These are phyloP conservation scores for Apiospora saccharicola DNA, from an alignment of 2,329 filamentous ascomycete species.

Conservation along the genomic window DNA sequence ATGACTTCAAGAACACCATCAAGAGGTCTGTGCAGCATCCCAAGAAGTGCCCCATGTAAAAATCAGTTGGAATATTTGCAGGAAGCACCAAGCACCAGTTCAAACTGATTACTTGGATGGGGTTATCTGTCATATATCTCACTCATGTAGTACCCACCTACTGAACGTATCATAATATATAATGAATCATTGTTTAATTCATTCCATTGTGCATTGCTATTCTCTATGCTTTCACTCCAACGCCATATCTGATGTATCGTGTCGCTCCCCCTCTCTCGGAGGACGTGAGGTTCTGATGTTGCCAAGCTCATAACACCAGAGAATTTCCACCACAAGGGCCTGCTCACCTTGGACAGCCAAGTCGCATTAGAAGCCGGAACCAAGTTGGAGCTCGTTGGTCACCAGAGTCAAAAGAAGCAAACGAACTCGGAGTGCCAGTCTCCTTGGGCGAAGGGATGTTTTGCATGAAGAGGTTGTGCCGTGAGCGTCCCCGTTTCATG, in stretches of 20 bases:
- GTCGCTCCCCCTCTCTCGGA: too few species aligned
- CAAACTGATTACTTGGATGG: background rate
- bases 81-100: too few species aligned
- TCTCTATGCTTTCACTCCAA: background rate
- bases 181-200: background rate
- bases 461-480: background rate
- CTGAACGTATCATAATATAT: background rate
- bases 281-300: too few species aligned
- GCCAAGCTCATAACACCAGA: too few species aligned
- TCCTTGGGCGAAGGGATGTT: too few species aligned
- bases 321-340: too few species aligned
- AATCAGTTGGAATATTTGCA: background rate
- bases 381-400: too few species aligned
- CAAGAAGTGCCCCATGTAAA: constrained; percentile 48
- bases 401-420: too few species aligned
- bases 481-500: background rate
- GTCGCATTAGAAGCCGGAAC: too few species aligned
- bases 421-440: background rate
- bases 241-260: background rate
- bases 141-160: background rate
- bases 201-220: background rate
- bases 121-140: background rate
- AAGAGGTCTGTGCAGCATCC: constrained; percentile 44
- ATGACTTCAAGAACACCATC: constrained; percentile 47
- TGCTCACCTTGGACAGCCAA: too few species aligned